phyloP scores from a whole-genome alignment of 2,329 filamentous ascomycete species.

The Neonectria magnoliae region DNA sequence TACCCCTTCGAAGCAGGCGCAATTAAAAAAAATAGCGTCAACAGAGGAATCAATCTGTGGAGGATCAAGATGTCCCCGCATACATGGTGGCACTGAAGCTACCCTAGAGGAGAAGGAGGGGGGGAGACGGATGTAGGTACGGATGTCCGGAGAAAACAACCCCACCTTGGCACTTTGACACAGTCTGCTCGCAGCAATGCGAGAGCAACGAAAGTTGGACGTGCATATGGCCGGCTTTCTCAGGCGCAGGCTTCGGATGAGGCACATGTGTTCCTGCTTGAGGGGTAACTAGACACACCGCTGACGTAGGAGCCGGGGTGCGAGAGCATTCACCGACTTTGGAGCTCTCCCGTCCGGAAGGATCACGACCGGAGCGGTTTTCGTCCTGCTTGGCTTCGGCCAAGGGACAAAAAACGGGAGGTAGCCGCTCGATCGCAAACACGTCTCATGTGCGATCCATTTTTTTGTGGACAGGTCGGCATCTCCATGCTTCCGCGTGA shows the following conservation, averaged over 20 bases:
- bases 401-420: conserved; percentile 3
- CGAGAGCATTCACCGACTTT: not conserved
- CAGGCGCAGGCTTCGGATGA: not conserved
- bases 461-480: conserved; percentile 21
- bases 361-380: not conserved
- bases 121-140: not conserved
- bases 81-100: not conserved
- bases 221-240: conserved; percentile 9
- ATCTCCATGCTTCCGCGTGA: conserved; percentile 3
- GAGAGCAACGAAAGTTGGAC: not conserved
- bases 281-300: conserved; percentile 5
- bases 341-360: not conserved
- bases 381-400: not conserved
- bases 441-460: conserved; percentile 15
- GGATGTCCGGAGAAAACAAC: conserved; percentile 4
- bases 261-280: conserved; percentile 6
- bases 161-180: conserved; percentile 9
- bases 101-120: not conserved
- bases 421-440: conserved; percentile 3
- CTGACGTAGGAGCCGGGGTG: conserved; percentile 16
- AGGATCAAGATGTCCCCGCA: not conserved
- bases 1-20: too few relatives aligned
- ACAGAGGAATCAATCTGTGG: not conserved
- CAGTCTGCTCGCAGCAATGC: conserved; percentile 11
- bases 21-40: not conserved